A percentile compares a stretch with the other conserved stretches of the same genome.
Evolutionary conservation across 345 rosid genomes (phyloP).

Genomic region (Melaleuca quinquenervia): DNA sequence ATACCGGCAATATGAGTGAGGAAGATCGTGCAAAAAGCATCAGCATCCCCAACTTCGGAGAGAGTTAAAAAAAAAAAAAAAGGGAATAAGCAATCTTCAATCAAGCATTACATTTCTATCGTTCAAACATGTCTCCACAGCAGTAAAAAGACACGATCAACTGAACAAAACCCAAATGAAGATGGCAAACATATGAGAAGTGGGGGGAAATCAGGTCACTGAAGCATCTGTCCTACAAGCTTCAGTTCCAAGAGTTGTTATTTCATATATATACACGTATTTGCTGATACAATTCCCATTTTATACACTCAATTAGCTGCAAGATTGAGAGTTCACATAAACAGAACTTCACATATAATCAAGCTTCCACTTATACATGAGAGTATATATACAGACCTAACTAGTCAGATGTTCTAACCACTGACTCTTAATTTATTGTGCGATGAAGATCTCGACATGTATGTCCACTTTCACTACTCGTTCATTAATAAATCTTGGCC

Average conservation of each 20-base stretch:
- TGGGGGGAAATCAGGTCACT: background rate
- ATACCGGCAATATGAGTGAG: background rate
- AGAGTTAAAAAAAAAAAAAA: background rate
- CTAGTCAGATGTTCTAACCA: background rate
- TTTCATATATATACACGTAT: background rate
- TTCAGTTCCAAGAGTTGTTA: background rate
- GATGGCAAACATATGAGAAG: background rate
- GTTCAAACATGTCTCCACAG: background rate
- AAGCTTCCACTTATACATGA: background rate
- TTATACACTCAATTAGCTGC: background rate
- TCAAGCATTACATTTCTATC: background rate
- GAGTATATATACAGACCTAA: background rate
- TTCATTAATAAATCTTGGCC: background rate
- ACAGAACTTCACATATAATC: background rate
- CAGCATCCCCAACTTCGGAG: background rate
- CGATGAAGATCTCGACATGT: background rate
- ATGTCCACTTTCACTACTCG: background rate
- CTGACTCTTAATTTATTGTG: background rate
- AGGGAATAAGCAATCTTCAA: background rate
- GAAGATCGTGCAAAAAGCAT: background rate
- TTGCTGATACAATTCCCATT: background rate
- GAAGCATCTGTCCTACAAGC: background rate
- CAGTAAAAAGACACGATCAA: background rate
- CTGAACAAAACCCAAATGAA: background rate
- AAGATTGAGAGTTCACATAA: background rate